A percentile compares a stretch with the other conserved stretches of the same genome.
Evolutionary conservation across 306 rosid species (phyloP).

Genomic region (Castanospermum australe): DNA sequence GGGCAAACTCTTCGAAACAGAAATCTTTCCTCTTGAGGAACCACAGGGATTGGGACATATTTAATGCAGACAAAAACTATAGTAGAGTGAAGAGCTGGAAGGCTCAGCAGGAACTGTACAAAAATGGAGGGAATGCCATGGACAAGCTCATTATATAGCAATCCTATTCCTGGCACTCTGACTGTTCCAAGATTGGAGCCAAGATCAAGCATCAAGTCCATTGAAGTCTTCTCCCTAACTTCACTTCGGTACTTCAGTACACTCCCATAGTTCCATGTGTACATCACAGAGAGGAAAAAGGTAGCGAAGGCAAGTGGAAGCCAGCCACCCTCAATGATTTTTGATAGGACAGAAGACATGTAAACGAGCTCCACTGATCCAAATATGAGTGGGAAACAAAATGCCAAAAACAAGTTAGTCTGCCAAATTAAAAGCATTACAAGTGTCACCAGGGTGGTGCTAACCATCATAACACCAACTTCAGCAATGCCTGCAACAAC

Average conservation of each 20-base stretch:
- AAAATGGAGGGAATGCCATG: constrained; percentile 17
- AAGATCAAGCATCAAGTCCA: constrained; percentile 61
- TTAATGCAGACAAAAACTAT: constrained; percentile 90
- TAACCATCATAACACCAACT: constrained; percentile 74
- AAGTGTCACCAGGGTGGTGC: constrained; percentile 65
- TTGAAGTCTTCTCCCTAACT: constrained; percentile 67
- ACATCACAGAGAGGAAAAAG: constrained; percentile 64
- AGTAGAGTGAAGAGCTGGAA: constrained; percentile 46
- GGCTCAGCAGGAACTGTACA: constrained; percentile 5
- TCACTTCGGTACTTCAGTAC: constrained; percentile 66
- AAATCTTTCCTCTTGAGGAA: constrained; percentile 94
- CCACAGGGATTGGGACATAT: constrained; percentile 90
- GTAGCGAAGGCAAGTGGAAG: constrained; percentile 88
- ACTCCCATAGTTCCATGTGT: constrained; percentile 80
- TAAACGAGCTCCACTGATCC: constrained; percentile 76
- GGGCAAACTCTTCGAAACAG: constrained; percentile 91
- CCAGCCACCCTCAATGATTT: constrained; percentile 86
- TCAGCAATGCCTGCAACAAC: constrained; percentile 67
- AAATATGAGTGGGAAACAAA: constrained; percentile 64
- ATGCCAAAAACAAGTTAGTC: constrained; percentile 64
- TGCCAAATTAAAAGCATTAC: constrained; percentile 75
- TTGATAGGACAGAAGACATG: constrained; percentile 79
- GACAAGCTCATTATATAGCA: constrained; percentile 48
- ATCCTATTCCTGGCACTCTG: constrained; percentile 92
- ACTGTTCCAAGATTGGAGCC: constrained; percentile 89